Base-by-base conservation (phyloP, 257 asterid species). In the Pogostemon cablin region DNA sequence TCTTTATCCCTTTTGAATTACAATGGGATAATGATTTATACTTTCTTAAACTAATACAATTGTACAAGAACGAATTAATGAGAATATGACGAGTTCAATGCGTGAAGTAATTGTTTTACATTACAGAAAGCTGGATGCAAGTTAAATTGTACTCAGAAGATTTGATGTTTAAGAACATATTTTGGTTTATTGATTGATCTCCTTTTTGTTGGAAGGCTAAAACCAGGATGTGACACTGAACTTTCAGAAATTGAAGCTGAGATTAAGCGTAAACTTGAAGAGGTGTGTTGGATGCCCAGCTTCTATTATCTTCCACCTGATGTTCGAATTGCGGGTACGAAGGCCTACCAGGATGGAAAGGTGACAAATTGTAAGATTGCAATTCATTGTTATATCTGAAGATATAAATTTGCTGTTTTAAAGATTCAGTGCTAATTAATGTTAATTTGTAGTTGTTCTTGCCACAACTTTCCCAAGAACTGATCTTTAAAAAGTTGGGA, bases 281-380 rank as follows among this genome's bases (percentile, higher is more conserved):
- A 77, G 54, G 81, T 91, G 42, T 50, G 66, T 43, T 93, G 99
- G 99, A 73, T 93, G 77, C 98, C 89, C 56, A 75, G 83, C 73
- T 91, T 95, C 81, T 89, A 84, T 72, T 68, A 69, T 80, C 93
- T 95, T 38, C 90, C 88, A 8, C 87, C 85, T 32, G 86, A 89
- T 58, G 74, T 85, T 72, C 88, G 88, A 47, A 87, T 95, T 62
- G 99, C 96, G 40, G 75, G 86, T 80, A 86, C 93, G 1, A 85
- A 85, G 75, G 88, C 90, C 2, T 93, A 89, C 83, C 88, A 80
- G 72, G 82, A 87, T 76, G 98, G 96, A 80, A 87, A 84, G 97
- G 98, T 92, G 77, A 75, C 32, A 17, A 52, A 43, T 48, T 39
- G 38, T 71, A 60, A 39, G 59, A 11, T 40, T 70, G n/a, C 49